Conservation (phyloP, 768 basidiomycete genomes). For the Mycena vulgaris region DNA sequence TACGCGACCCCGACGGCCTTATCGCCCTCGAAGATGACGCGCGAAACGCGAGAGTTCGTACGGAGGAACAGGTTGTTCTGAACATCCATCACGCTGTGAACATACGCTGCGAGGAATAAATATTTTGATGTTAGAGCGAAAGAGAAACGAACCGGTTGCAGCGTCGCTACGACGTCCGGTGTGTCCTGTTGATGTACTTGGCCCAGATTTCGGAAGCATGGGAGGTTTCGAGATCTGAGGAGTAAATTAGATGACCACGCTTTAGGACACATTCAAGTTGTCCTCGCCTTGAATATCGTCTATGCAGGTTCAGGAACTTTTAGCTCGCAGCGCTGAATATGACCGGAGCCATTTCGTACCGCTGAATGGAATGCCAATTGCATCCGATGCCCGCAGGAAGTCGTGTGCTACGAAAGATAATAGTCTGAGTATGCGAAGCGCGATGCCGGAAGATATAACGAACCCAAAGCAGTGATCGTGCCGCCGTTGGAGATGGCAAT, state of each 20-base stretch:
- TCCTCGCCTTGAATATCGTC: conserved; percentile 73
- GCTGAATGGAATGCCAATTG: conserved; percentile 75
- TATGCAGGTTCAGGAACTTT: conserved; percentile 38
- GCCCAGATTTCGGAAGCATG: conserved; percentile 83
- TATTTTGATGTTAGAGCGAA: not conserved
- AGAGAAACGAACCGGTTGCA: conserved; percentile 65
- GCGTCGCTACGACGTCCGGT: conserved; percentile 82
- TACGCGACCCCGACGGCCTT: conserved; percentile 83
- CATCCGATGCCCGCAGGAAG: conserved; percentile 75
- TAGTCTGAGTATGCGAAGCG: not conserved
- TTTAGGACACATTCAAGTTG: not conserved
- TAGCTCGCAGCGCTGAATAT: not conserved
- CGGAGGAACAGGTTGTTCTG: conserved; percentile 79
- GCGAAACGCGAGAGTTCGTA: conserved; percentile 75
- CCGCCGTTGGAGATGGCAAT: conserved; percentile 83
- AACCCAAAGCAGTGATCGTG: conserved; percentile 65
- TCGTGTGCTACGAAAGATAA: conserved; percentile 63
- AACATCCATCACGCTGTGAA: conserved; percentile 71
- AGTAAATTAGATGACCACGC: not conserved
- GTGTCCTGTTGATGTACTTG: conserved; percentile 82
- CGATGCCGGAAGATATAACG: not conserved
- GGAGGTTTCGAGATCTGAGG: conserved; percentile 67
- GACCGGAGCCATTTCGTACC: conserved; percentile 55
- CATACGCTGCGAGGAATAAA: conserved; percentile 53
- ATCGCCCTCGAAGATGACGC: conserved; percentile 81